Conservation (phyloP, 1,139 yeast species). For the Geotrichum australiense region DNA sequence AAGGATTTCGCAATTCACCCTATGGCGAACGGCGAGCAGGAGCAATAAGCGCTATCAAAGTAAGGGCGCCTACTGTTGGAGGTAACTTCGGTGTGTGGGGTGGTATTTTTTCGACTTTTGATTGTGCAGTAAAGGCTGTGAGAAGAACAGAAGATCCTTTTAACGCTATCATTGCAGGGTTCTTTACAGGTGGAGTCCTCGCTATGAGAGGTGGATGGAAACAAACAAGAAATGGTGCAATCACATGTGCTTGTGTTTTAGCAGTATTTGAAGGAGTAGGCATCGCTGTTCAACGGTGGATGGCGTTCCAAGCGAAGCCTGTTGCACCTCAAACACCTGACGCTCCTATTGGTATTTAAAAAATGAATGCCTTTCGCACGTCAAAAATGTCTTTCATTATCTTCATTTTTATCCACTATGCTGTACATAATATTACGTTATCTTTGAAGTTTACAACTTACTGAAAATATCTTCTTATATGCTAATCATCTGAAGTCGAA, state of each 20-base stretch:
- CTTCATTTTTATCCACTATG: no score
- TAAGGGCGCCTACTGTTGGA: conserved; percentile 97
- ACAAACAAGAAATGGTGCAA: conserved; percentile 93
- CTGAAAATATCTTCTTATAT: no score
- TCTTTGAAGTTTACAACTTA: no score
- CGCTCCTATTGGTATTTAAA: conserved; percentile 27
- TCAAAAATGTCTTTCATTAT: no score
- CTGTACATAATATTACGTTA: no score
- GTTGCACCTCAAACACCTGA: conserved; percentile 38
- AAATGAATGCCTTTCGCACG: not conserved
- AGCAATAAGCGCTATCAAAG: conserved; percentile 81
- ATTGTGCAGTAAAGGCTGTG: conserved; percentile 90
- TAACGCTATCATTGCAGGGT: conserved; percentile 97
- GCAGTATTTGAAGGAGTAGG: conserved; percentile 99
- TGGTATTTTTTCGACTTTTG: conserved; percentile 92
- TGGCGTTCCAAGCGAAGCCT: conserved; percentile 81
- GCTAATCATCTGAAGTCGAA: no score
- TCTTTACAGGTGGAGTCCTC: conserved; percentile 95
- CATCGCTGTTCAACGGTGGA: conserved; percentile 84
- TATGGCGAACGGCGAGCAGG: conserved; percentile 87
- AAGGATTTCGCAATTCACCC: conserved; percentile 97
- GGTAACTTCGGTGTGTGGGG: conserved; percentile 99
- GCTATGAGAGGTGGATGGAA: conserved; percentile 99
- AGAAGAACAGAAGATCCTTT: conserved; percentile 98
- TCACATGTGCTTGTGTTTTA: conserved; percentile 92